These are phyloP conservation scores for Chaetomiaceae sp. DNA, from an alignment of 2,329 filamentous ascomycete species.

Conservation along the genomic window DNA sequence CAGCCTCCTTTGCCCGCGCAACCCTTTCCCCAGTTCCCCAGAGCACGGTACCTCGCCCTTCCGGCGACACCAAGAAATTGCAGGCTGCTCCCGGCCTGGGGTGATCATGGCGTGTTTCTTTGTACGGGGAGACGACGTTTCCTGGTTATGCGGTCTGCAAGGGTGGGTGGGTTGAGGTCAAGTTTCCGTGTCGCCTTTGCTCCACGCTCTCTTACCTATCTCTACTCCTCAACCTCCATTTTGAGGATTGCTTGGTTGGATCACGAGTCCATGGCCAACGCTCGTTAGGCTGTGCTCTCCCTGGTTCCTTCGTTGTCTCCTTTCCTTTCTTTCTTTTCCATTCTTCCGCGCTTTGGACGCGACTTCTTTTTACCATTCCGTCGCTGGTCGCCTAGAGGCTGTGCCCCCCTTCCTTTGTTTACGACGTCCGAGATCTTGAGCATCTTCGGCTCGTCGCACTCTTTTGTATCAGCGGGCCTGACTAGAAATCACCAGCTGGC, in stretches of 20 bases:
- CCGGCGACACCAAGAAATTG: conserved; percentile 9
- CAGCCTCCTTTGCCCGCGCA: conserved; percentile 3
- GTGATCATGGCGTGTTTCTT: conserved; percentile 5
- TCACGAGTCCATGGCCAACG: conserved; percentile 2
- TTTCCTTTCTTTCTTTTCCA: conserved; percentile 5
- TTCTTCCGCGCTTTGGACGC: conserved; percentile 1
- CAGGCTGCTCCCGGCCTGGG: conserved; percentile 1
- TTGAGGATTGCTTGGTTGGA: neutral
- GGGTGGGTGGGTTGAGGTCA: too few species aligned
- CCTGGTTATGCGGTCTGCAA: too few species aligned
- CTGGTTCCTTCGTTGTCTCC: neutral
- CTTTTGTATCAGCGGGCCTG: too few species aligned
- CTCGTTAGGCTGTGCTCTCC: neutral
- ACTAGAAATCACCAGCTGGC: too few species aligned
- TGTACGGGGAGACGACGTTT: neutral
- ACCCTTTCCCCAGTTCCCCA: neutral
- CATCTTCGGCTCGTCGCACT: too few species aligned
- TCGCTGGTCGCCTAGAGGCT: conserved; percentile 6
- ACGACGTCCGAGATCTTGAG: neutral
- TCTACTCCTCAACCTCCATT: neutral
- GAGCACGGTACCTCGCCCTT: neutral
- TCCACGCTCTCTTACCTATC: neutral
- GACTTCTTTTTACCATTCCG: neutral
- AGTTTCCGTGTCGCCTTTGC: neutral
- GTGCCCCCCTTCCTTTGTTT: conserved; percentile 9